phyloP scores from a whole-genome alignment of 2,329 filamentous ascomycete species.

The Stenocarpella maydis region DNA sequence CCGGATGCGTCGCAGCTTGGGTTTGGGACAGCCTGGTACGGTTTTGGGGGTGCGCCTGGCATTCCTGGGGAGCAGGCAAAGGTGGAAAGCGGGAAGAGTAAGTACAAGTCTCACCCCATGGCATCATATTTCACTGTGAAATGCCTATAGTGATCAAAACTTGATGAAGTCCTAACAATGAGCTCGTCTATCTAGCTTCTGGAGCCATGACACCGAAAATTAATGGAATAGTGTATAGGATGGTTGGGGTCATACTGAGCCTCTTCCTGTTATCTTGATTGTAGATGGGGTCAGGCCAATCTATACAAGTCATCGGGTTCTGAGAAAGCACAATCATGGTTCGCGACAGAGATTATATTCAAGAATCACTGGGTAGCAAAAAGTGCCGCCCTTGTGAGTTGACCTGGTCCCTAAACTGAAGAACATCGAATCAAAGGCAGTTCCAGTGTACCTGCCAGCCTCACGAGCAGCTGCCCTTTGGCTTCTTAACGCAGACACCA shows the following conservation, averaged over 20 bases:
- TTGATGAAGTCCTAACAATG: not conserved
- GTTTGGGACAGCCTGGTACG: slow-evolving; percentile 28
- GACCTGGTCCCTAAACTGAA: not conserved
- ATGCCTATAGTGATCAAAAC: no score
- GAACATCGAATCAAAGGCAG: no score
- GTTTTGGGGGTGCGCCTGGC: not conserved
- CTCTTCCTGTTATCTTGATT: not conserved
- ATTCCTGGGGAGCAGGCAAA: not conserved
- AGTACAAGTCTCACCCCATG: not conserved
- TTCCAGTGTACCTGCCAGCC: not conserved
- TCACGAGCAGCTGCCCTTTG: not conserved
- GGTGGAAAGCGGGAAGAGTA: not conserved
- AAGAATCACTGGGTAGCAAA: not conserved
- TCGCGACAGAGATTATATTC: not conserved
- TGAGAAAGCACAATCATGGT: no score
- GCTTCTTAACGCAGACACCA: slow-evolving; percentile 47
- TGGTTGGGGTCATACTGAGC: not conserved
- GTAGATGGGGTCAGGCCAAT: not conserved
- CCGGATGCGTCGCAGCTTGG: slow-evolving; percentile 27
- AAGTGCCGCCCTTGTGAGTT: not conserved
- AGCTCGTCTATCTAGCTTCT: not conserved
- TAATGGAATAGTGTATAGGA: not conserved
- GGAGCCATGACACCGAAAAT: not conserved
- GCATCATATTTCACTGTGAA: not conserved
- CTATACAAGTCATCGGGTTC: no score